Base-by-base conservation (phyloP, 208 protist species). In the Acanthamoeba polyphaga region DNA sequence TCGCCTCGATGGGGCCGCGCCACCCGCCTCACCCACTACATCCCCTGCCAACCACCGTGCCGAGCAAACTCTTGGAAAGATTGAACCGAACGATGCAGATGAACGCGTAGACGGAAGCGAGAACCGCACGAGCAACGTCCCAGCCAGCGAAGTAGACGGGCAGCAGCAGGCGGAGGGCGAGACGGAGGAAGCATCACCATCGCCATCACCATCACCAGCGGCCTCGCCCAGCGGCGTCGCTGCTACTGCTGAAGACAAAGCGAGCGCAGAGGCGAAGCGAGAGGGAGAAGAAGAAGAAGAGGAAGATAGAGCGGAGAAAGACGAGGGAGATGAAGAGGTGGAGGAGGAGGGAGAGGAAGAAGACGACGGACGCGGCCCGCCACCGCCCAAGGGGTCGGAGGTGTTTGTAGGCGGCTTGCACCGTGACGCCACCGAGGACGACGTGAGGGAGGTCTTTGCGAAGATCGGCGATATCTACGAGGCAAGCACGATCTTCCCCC, bases 401-500 rank as follows among this genome's bases (percentile, higher is more conserved):
- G 88, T 93, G 49, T 93, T 93, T 34, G 88, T 93, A 19, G 88
- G 88, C 43, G 88, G 88, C 22, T 22, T 93, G n/a, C 88, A 68
- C 58, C 55, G 88, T n/a, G 62, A 74, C 88, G 88, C 88, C 88
- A 74, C 53, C 32, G 88, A 93, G 74, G 88, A 68, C 17, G n/a
- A 93, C 22, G 46, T 93, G 62, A 24, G 62, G 32, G 62, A 93
- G 66, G 29, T 93, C 62, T 93, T 93, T 76, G 55, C 60, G 8
- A 93, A 93, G 27, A 93, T 93, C 15, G 88, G 88, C 34, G 88
- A 93, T 9, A 68, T 93, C 66, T 93, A 93, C 19, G 22, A 74
- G 60, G 88, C 38, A 89, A 34, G 29, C 32, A 12, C 82, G 24
- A 32, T 43, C 55, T 46, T 22, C 32, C 6, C 24, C 66, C 22